A percentile compares a stretch with the other conserved stretches of the same genome.
Evolutionary conservation across 176 grass and related monocot genomes (phyloP).

Genomic region (Rhynchospora pubera): DNA sequence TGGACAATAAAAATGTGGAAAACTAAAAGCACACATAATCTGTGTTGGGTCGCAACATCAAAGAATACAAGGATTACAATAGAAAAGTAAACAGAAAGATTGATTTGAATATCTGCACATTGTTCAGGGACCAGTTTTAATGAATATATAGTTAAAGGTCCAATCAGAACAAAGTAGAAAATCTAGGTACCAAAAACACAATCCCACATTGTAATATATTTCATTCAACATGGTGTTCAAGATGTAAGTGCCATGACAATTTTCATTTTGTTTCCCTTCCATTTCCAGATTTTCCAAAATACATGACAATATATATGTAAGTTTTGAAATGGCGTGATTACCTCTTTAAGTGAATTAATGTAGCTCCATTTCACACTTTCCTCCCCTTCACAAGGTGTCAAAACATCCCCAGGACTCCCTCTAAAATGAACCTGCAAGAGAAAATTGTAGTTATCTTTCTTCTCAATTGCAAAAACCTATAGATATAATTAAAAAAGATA

Average conservation of each 20-base stretch:
- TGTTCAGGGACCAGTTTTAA: not conserved
- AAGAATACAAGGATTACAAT: not conserved
- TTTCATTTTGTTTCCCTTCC: not conserved
- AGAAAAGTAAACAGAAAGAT: not conserved
- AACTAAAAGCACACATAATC: not conserved
- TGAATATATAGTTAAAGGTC: not conserved
- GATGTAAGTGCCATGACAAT: not conserved
- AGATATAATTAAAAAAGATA: not conserved
- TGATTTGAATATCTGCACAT: not conserved
- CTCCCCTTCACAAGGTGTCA: conserved; percentile 87
- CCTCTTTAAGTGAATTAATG: conserved; percentile 98
- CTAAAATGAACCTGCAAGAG: conserved; percentile 87
- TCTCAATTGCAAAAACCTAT: not conserved
- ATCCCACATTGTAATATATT: not conserved
- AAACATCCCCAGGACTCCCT: conserved; percentile 63
- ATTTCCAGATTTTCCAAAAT: not conserved
- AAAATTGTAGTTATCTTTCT: not conserved
- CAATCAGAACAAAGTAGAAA: not conserved
- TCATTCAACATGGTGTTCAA: not conserved
- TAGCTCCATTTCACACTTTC: conserved; percentile 94
- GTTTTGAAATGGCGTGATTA: conserved; percentile 22
- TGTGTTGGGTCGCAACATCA: not conserved
- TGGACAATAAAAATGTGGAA: not conserved
- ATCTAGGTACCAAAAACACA: not conserved
- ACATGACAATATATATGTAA: not conserved